Evolutionary conservation across 176 grass and related monocot genomes (phyloP).

Genomic region (Oryza nivara): DNA sequence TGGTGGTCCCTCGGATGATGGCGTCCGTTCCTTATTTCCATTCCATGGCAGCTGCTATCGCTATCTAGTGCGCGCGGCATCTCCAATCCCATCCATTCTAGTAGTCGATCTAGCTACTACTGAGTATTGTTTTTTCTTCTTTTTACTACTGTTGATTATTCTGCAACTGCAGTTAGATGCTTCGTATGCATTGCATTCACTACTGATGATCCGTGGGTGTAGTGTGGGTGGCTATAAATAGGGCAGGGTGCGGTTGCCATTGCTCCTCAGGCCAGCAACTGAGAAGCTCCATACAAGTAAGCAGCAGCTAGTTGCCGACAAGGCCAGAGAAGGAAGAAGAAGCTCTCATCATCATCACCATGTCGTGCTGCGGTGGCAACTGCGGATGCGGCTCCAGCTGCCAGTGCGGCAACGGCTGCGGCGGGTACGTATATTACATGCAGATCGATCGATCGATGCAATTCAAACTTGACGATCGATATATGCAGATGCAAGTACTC

Average conservation of each 20-base stretch:
- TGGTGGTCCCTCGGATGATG: constrained; percentile 38
- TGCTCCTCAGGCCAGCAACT: constrained; percentile 40
- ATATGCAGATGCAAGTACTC: constrained; percentile 53
- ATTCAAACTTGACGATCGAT: too few species aligned
- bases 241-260: not conserved
- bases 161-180: not conserved
- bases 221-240: constrained; percentile 31
- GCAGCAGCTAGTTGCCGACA: not conserved
- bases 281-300: not conserved
- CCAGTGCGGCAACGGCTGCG: constrained; percentile 56
- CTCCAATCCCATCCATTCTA: not conserved
- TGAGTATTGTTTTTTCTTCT: not conserved
- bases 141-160: not conserved
- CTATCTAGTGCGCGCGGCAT: constrained; percentile 14
- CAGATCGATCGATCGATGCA: too few species aligned
- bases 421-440: constrained; percentile 26
- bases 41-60: too few species aligned
- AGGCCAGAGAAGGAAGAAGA: constrained; percentile 14
- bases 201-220: too few species aligned
- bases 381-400: constrained; percentile 54
- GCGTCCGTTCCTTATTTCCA: constrained; percentile 31
- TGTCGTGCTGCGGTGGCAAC: constrained; percentile 63
- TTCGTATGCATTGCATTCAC: too few species aligned
- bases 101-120: too few species aligned
- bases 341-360: not conserved